These are phyloP conservation scores for Paecilomyces sp. DNA, from an alignment of 2,329 filamentous ascomycete species.

Conservation along the genomic window DNA sequence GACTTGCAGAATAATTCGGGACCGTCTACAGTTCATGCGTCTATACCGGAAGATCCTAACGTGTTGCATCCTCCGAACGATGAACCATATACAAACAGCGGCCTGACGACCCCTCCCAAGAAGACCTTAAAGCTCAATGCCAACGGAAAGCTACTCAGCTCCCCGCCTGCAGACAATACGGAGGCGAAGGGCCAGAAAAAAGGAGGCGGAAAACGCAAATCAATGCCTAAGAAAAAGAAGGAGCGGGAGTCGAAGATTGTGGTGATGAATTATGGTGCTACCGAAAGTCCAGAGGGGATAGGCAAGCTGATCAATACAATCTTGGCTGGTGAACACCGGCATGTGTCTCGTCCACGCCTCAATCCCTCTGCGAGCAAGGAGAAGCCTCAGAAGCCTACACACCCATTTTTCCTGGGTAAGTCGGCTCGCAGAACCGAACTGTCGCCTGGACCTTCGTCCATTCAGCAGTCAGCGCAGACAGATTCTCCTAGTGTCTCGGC, in stretches of 20 bases:
- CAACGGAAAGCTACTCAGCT: conserved; percentile 38
- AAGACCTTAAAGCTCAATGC: conserved; percentile 41
- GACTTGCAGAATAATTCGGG: background rate
- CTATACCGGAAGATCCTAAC: background rate
- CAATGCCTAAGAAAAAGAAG: conserved; percentile 22
- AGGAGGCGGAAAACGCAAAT: conserved; percentile 26
- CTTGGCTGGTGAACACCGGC: conserved; percentile 35
- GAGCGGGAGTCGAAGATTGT: conserved; percentile 35
- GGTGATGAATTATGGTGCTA: conserved; percentile 53
- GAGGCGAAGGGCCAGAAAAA: conserved; percentile 13
- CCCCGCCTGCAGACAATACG: conserved; percentile 18
- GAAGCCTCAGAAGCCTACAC: conserved; percentile 42
- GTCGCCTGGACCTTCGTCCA: background rate
- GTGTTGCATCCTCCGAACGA: background rate
- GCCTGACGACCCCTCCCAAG: conserved; percentile 38
- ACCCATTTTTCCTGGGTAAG: conserved; percentile 65
- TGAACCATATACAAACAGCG: background rate
- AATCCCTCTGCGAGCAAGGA: conserved; percentile 15
- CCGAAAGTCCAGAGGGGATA: conserved; percentile 39
- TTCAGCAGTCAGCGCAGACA: background rate
- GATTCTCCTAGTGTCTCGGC: background rate
- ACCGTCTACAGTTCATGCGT: background rate
- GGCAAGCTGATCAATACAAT: conserved; percentile 60
- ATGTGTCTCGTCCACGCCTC: conserved; percentile 14
- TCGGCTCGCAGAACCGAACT: conserved; percentile 17